Conservation (phyloP, 768 basidiomycete species). For the Lactifluus echinatus region DNA sequence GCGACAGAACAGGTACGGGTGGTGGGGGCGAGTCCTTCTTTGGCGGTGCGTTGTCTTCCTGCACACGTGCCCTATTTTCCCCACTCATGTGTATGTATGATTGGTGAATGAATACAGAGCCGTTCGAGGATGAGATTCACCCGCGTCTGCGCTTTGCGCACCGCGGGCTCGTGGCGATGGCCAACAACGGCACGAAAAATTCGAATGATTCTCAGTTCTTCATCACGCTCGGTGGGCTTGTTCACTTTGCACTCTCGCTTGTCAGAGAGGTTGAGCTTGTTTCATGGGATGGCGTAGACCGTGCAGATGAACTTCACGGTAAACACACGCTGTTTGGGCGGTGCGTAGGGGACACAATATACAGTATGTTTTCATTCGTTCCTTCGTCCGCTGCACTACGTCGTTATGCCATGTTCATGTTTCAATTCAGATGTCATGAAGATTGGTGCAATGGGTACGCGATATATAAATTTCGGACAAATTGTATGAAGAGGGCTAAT, state of each 20-base stretch:
- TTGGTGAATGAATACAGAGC: slow-evolving; percentile 39
- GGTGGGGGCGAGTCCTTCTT: slow-evolving; percentile 92
- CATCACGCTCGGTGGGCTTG: slow-evolving; percentile 79
- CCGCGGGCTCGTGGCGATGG: slow-evolving; percentile 91
- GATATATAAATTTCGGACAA: neutral
- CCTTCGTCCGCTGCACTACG: neutral
- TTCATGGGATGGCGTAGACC: slow-evolving; percentile 38
- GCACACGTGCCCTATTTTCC: too few relatives aligned
- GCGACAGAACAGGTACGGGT: slow-evolving; percentile 87
- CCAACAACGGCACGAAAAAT: slow-evolving; percentile 79
- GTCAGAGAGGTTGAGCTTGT: neutral
- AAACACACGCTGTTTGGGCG: slow-evolving; percentile 96
- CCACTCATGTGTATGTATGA: neutral
- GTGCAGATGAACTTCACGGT: slow-evolving; percentile 87
- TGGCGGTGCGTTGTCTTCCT: slow-evolving; percentile 46
- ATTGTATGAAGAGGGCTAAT: neutral
- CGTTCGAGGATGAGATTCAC: slow-evolving; percentile 91
- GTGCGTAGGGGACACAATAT: slow-evolving; percentile 79
- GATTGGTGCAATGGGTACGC: slow-evolving; percentile 80
- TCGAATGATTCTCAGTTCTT: slow-evolving; percentile 95
- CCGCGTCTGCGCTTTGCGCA: slow-evolving; percentile 84
- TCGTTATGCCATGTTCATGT: neutral
- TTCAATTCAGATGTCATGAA: slow-evolving; percentile 68
- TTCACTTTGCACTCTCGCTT: neutral
- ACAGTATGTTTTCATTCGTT: slow-evolving; percentile 45